Base-by-base conservation (phyloP, 1,284 basidiomycete genomes). In the Irpex sp. region DNA sequence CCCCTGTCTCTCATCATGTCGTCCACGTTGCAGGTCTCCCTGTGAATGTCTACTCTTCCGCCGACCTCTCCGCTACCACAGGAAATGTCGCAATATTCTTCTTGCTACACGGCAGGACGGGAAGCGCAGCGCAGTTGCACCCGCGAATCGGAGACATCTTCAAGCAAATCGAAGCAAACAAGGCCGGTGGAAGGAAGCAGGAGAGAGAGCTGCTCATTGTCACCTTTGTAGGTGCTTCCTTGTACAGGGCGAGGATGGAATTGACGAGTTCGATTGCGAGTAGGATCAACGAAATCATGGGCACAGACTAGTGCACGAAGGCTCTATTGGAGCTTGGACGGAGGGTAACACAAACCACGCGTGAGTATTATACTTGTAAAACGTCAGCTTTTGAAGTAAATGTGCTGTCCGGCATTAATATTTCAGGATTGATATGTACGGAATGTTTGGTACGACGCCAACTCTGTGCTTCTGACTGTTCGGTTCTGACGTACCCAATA, bases 201-300 rank as follows among this genome's bases (percentile, higher is more conserved):
- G 67, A 70, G 33, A 73, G 75, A 65, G 79, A 84, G 60, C 74
- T 89, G 59, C 69, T 84, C 6, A 70, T 90, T n/a, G 77, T 87
- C 31, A 79, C 85, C 1, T 81, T 88, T 67, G 88, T 85, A 68
- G 68, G 80, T 74, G 8, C 55, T 15, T 47, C 11, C 35, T 5
- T 39, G 37, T 39, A 39, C 5, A 33, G 15, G 31, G 9, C 11
- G 50, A 17, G 60, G 49, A 37, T 57, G 13, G 7, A 43, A 39
- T 15, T 11, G 8, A 8, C 33, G 43, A 21, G 11, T 6, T 46
- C 54, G 49, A 26, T 54, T 9, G 17, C 9, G 7, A 57, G 7
- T 65, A 93, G 91, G 91, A 94, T 68, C 90, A 92, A 67, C 81
- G 90, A 2, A 93, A 93, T 68, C 92, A 94, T 66, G 92, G 92